These are phyloP conservation scores for Leishmania amazonensis DNA, from an alignment of 208 protist species.

Conservation along the genomic window DNA sequence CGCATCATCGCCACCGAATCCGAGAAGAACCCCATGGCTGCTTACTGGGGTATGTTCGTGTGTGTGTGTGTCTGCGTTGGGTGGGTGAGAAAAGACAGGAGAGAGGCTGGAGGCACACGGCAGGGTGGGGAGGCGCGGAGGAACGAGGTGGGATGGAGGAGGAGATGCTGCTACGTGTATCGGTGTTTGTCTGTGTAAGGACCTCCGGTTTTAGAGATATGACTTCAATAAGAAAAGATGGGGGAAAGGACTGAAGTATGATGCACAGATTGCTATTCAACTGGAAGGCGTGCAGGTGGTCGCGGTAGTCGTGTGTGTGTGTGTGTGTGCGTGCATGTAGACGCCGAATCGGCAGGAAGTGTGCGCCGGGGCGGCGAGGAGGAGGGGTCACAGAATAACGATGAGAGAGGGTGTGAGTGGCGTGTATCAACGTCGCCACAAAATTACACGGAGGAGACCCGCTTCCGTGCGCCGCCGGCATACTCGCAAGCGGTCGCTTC, in stretches of 20 bases:
- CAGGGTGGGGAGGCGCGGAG: neutral
- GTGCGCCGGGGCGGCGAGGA: neutral
- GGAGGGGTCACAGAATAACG: neutral
- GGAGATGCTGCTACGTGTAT: neutral
- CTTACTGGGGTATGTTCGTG: constrained; percentile 11
- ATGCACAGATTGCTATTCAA: neutral
- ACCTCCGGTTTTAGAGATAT: neutral
- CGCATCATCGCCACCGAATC: constrained; percentile 53
- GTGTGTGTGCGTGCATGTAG: neutral
- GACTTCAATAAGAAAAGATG: neutral
- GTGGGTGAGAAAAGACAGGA: neutral
- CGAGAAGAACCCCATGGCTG: constrained; percentile 33
- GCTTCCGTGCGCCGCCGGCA: neutral
- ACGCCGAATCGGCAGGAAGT: neutral
- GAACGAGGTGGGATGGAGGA: neutral
- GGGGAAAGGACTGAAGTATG: neutral
- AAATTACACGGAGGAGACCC: neutral
- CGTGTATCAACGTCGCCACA: neutral
- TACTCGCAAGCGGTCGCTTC: neutral
- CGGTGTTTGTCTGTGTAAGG: neutral
- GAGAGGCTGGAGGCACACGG: neutral
- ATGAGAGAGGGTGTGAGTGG: neutral
- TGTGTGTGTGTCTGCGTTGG: neutral
- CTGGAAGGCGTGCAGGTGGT: neutral
- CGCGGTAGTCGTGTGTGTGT: neutral